A percentile compares a stretch with the other conserved stretches of the same genome.
These are phyloP conservation scores for Suillus brevipes DNA, from an alignment of 768 basidiomycete species.

Conservation along the genomic window DNA sequence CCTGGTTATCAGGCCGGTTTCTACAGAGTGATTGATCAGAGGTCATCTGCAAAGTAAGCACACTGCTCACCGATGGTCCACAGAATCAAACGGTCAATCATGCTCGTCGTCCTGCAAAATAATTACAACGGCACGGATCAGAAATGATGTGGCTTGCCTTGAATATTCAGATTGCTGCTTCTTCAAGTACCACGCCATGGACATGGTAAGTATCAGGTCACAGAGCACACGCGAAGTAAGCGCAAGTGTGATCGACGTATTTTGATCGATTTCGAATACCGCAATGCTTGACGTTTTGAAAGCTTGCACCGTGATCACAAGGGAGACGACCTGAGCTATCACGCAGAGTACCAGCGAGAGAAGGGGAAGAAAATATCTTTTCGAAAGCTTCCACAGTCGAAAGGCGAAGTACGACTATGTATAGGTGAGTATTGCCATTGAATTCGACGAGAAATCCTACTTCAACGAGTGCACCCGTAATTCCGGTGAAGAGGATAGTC, in stretches of 20 bases:
- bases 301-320: not conserved
- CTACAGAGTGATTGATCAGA: not conserved
- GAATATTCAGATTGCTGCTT: not conserved
- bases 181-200: not conserved
- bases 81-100: not conserved
- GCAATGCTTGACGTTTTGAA: not conserved
- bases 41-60: not conserved
- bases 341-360: not conserved
- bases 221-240: not conserved
- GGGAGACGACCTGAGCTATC: not conserved
- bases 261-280: not conserved
- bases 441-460: not conserved
- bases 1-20: conserved; percentile 7
- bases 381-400: conserved; percentile 5
- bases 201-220: not conserved
- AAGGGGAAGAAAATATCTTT: not conserved
- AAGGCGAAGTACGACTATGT: not conserved
- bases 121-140: not conserved
- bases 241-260: not conserved
- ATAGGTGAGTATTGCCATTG: not conserved
- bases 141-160: not conserved
- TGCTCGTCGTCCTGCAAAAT: not conserved
- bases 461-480: not conserved
- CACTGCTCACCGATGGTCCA: conserved; percentile 5
- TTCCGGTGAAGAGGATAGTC: not conserved